Conservation (phyloP, 805 yeast genomes). For the Candida verbasci region DNA sequence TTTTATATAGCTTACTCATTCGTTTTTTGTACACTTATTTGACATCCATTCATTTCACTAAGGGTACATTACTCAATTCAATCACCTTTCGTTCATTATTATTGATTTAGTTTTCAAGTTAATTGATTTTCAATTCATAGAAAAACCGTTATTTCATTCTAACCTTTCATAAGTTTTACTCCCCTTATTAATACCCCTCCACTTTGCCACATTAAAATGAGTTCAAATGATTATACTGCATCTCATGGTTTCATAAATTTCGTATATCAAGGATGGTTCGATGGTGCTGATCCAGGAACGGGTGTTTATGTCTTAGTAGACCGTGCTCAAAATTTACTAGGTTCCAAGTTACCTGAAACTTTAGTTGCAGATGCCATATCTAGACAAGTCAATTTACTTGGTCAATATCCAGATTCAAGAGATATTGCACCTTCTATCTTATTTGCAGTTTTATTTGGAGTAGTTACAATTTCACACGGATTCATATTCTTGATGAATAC, state of each 20-base stretch:
- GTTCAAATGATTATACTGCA: too few relatives aligned
- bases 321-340: slow-evolving; percentile 21
- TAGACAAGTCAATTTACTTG: slow-evolving; percentile 50
- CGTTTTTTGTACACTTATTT: too few relatives aligned
- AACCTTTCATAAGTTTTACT: too few relatives aligned
- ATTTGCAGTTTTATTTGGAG: slow-evolving; percentile 46
- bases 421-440: slow-evolving; percentile 62
- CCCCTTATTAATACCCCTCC: background rate
- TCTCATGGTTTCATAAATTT: slow-evolving; percentile 3
- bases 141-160: too few relatives aligned
- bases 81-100: too few relatives aligned
- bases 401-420: slow-evolving; percentile 49
- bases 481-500: slow-evolving; percentile 43
- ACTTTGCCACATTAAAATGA: background rate
- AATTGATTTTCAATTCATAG: too few relatives aligned
- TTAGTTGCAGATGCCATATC: slow-evolving; percentile 32
- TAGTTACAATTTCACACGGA: slow-evolving; percentile 43
- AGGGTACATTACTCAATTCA: too few relatives aligned
- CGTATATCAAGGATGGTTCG: slow-evolving; percentile 1
- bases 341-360: slow-evolving; percentile 33
- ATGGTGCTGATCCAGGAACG: slow-evolving; percentile 5
- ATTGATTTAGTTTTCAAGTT: too few relatives aligned
- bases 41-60: too few relatives aligned
- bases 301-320: slow-evolving; percentile 15
- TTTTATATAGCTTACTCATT: too few relatives aligned